Evolutionary conservation across 2,329 filamentous ascomycete species (phyloP), one percentile per base, ranked within the genome.

Genomic region (Pseudogymnoascus sp.): DNA sequence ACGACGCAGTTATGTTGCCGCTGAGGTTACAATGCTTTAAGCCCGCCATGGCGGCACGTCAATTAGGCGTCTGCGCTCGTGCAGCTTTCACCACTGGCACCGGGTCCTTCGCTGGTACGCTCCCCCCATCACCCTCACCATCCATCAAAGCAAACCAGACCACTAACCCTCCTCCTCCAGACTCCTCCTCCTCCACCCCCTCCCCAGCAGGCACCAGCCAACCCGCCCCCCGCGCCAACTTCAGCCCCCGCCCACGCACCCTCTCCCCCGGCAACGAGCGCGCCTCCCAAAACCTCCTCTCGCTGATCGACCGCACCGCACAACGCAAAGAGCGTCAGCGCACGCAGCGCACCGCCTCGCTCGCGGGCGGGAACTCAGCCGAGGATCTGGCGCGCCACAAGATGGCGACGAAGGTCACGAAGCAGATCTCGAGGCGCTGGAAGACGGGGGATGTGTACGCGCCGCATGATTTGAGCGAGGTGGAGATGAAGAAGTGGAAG

Each of bases 401-500:
- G 16, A 69, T 75, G 56, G 76, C 75, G 61, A 76, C 77, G 50
- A 83, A 85, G 66, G 84, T 85, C 73, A 76, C 85, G 69, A 79
- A 76, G 66, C 86, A 90, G 75, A 82, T 87, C 75, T 81, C 84
- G 37, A 86, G 92, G 59, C 80, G 82, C 42, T 97, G 89, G 88
- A 80, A 81, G 70, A 70, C 78, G 0, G 94, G 94, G 69, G 92
- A 97, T 73, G 82, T 97, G 61, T 97, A 97, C 77, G 84, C 92
- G 65, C 94, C 94, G 35, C 90, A 92, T 73, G 94, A 99, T 76
- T 75, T 99, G 73, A 88, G 85, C 63, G 81, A 86, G 23, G 77
- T 79, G 37, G 92, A 97, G 82, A 88, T 90, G 85, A 77, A 77
- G 72, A 96, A 96, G 80, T 96, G 89, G 88, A 86, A 82, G 75